A percentile compares a stretch with the other conserved stretches of the same genome.
phyloP scores from a whole-genome alignment of 495 filamentous ascomycete genomes.

The Neurospora sp. region DNA sequence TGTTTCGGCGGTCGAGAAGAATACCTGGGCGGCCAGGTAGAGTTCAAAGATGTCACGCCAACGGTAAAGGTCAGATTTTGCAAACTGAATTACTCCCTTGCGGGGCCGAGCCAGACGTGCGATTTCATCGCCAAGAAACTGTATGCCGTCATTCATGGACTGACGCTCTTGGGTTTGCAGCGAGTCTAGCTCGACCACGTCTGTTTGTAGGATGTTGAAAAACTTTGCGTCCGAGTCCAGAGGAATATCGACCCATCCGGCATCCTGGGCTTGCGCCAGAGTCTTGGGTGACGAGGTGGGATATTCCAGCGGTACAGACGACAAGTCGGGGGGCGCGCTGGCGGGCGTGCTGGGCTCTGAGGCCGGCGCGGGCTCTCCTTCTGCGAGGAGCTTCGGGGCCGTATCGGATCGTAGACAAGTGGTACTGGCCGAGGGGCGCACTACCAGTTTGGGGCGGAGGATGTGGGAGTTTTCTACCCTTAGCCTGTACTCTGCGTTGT shows the following conservation, averaged over 20 bases:
- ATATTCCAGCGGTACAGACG: not conserved
- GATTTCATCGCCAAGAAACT: slow-evolving; percentile 44
- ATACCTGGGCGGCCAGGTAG: slow-evolving; percentile 59
- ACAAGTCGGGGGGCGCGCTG: not conserved
- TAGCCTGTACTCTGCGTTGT: slow-evolving; percentile 38
- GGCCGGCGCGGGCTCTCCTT: slow-evolving; percentile 1
- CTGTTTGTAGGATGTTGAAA: slow-evolving; percentile 52
- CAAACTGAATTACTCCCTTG: slow-evolving; percentile 26
- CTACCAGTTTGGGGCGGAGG: slow-evolving; percentile 18
- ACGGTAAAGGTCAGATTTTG: slow-evolving; percentile 53
- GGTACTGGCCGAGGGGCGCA: slow-evolving; percentile 8
- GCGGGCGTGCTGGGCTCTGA: not conserved
- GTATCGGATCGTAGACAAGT: not conserved
- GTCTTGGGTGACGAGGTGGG: not conserved
- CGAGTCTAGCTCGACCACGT: slow-evolving; percentile 49
- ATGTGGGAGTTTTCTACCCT: slow-evolving; percentile 22
- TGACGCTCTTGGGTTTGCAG: slow-evolving; percentile 49
- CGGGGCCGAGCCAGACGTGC: slow-evolving; percentile 47
- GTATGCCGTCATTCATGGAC: slow-evolving; percentile 43
- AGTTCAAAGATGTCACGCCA: slow-evolving; percentile 68
- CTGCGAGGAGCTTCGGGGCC: not conserved
- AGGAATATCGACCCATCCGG: slow-evolving; percentile 49
- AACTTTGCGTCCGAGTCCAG: slow-evolving; percentile 58
- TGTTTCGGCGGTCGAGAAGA: slow-evolving; percentile 57
- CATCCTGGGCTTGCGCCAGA: not conserved